Conservation (phyloP, 176 grass and related monocot genomes). For the Echinochloa phyllopogon region DNA sequence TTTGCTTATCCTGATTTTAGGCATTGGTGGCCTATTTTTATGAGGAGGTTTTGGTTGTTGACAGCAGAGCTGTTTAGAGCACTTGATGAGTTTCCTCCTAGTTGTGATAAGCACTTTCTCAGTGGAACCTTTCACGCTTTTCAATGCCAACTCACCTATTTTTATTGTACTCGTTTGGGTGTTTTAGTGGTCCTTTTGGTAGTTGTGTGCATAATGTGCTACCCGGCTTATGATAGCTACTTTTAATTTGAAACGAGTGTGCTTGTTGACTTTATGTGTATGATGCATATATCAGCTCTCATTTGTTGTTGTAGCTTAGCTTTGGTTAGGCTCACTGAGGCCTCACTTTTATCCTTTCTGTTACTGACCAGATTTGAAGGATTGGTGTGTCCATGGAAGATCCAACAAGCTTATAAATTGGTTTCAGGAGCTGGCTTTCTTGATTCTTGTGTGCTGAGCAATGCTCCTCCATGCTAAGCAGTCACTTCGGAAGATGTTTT, state of each 20-base stretch:
- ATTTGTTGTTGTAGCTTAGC: not conserved
- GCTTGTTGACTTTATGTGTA: not conserved
- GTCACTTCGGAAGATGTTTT: slow-evolving; percentile 53
- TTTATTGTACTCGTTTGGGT: not conserved
- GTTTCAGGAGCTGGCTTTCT: not conserved
- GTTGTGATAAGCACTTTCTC: not conserved
- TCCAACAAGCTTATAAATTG: not conserved
- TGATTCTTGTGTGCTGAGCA: slow-evolving; percentile 5
- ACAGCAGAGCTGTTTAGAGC: not conserved
- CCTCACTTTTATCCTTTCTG: not conserved
- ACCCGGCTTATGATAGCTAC: not conserved
- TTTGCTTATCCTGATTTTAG: too few species aligned
- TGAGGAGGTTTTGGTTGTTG: not conserved
- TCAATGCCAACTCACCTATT: not conserved
- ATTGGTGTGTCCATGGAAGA: not conserved
- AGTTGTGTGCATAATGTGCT: not conserved
- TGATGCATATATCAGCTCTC: not conserved
- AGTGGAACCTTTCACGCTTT: not conserved
- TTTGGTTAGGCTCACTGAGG: not conserved
- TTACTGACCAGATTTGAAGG: not conserved
- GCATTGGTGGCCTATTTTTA: not conserved
- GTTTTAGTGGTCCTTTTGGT: too few species aligned
- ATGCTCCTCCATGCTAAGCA: slow-evolving; percentile 58
- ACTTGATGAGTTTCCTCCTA: not conserved
- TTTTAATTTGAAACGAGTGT: not conserved